phyloP scores from a whole-genome alignment of 352 stramenopile genomes.

The Pythium insidiosum region DNA sequence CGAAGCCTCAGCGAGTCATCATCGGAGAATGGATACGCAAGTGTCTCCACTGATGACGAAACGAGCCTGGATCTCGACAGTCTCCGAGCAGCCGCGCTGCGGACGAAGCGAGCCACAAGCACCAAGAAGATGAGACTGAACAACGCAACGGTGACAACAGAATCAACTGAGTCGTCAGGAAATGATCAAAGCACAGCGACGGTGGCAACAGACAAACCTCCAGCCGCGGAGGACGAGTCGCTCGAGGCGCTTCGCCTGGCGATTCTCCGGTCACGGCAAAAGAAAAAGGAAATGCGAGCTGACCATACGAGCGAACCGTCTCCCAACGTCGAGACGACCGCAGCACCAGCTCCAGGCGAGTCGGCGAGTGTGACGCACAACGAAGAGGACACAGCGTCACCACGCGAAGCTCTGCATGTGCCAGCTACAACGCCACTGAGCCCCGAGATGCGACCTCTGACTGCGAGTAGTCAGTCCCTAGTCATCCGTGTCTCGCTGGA shows the following conservation, averaged over 20 bases:
- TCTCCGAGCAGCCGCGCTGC: slow-evolving; percentile 54
- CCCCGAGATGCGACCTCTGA: slow-evolving; percentile 42
- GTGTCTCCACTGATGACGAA: too few relatives aligned
- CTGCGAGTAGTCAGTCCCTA: slow-evolving; percentile 53
- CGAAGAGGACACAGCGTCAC: too few relatives aligned
- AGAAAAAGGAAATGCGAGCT: too few relatives aligned
- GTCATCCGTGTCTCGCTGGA: slow-evolving; percentile 55
- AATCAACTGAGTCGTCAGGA: too few relatives aligned
- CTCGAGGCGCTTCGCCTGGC: slow-evolving; percentile 8
- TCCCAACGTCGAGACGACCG: too few relatives aligned
- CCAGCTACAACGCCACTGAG: background rate
- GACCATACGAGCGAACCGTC: too few relatives aligned
- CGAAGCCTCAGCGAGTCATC: too few relatives aligned
- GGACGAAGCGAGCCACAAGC: slow-evolving; percentile 26
- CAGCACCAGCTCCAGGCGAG: too few relatives aligned
- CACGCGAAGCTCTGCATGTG: background rate
- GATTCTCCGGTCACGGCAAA: slow-evolving; percentile 4
- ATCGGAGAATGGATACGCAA: too few relatives aligned
- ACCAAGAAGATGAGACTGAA: background rate
- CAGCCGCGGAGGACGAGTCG: background rate
- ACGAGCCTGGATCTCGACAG: slow-evolving; percentile 68
- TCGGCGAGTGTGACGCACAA: too few relatives aligned
- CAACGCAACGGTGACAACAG: background rate
- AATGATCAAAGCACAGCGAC: too few relatives aligned
- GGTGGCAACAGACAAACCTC: too few relatives aligned